Base-by-base conservation (phyloP, 2,329 filamentous ascomycete genomes). In the Epichloe sp. region DNA sequence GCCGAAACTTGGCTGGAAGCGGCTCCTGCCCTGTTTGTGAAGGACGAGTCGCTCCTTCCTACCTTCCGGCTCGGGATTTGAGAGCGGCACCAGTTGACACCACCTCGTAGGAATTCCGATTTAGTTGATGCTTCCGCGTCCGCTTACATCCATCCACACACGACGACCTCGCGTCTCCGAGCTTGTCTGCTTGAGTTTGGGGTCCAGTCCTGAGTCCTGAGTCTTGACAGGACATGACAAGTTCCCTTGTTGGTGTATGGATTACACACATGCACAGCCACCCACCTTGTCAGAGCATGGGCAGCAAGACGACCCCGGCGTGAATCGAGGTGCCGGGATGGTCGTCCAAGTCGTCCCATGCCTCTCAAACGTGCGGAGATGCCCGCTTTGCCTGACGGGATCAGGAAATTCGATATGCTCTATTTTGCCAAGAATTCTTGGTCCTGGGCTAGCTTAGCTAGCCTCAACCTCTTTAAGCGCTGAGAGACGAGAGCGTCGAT, bases 351-450 rank as follows among this genome's bases (percentile, higher is more conserved):
- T 31, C 14, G 63, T 71, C 66, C 69, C 69, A 73, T 75, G 65
- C 73, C 73, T 68, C 68, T 76, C 75, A 77, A 76, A 78, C 74
- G 59, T 56, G 57, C 55, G 52, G 55, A 46, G 42, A 21, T 4
- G 41, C 47, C 41, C 36, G 17, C 36, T 34, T 38, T 34, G 40
- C 40, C 34, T 31, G 46, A 44, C 23, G 31, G 38, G n/a, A 42
- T 15, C 17, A 45, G 48, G 21, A 46, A 41, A 21, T 26, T 19
- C 26, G 35, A n/a, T 10, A 45, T 45, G 15, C 43, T 44, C 10
- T 14, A 23, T 31, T 48, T 23, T 37, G 44, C 44, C 44, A 6
- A 21, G n/a, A 37, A 23, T 10, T 11, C 11, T 47, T 47, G 11
- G 34, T 47, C 44, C 11, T n/a, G 42, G 34, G 31, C 44, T 8